phyloP scores from a whole-genome alignment of 2,329 filamentous ascomycete species.

The Fusarium mexicanum region DNA sequence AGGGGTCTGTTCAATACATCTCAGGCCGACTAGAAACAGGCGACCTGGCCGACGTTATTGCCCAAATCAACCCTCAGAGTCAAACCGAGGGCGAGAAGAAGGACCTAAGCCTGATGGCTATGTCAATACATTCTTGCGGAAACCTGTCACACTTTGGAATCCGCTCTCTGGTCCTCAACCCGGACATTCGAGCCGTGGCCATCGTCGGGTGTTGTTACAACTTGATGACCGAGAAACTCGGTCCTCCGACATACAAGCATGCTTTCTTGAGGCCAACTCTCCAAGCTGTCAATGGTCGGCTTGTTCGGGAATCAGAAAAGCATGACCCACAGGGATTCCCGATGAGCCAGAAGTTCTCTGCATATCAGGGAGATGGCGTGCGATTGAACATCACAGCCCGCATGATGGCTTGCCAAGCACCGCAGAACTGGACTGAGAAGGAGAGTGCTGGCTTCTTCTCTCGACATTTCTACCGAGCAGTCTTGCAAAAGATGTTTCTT shows the following conservation, averaged over 20 bases:
- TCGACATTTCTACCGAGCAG: conserved; percentile 89
- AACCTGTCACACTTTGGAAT: conserved; percentile 97
- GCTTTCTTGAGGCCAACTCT: conserved; percentile 77
- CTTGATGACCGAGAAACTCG: conserved; percentile 87
- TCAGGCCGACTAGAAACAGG: conserved; percentile 78
- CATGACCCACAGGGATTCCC: conserved; percentile 93
- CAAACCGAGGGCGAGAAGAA: conserved; percentile 38
- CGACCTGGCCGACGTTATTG: conserved; percentile 74
- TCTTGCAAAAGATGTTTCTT: conserved; percentile 91
- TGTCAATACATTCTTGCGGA: conserved; percentile 96
- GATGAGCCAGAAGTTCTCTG: conserved; percentile 79
- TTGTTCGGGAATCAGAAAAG: conserved; percentile 73
- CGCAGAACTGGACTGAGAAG: conserved; percentile 84
- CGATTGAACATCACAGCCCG: conserved; percentile 94
- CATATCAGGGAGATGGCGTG: conserved; percentile 70
- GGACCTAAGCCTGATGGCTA: conserved; percentile 75
- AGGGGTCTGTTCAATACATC: conserved; percentile 80
- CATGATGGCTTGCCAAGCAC: conserved; percentile 98
- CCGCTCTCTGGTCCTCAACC: conserved; percentile 84
- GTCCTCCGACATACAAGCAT: conserved; percentile 86
- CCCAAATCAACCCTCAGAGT: conserved; percentile 59
- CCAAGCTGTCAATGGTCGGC: conserved; percentile 73
- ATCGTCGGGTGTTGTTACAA: conserved; percentile 99
- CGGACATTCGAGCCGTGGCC: conserved; percentile 85
- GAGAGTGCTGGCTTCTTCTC: conserved; percentile 92